Evolutionary conservation across 371 early-diverging fungal species (phyloP).

Genomic region (Mucor saturninus): DNA sequence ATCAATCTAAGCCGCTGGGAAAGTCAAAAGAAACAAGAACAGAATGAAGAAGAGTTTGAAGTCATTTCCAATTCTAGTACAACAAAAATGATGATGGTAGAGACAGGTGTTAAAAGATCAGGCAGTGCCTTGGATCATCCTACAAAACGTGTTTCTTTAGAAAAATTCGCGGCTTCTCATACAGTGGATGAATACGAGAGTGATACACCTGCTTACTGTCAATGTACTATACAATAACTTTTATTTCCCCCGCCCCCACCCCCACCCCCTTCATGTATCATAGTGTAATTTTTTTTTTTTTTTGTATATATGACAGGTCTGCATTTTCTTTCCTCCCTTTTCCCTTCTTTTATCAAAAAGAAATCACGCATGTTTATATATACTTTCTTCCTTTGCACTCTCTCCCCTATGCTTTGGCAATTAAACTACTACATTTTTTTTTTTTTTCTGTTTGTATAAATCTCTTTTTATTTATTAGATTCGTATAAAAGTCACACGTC

Average conservation of each 20-base stretch:
- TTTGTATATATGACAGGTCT: too few relatives aligned
- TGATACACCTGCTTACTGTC: constrained; percentile 3
- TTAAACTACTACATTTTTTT: too few relatives aligned
- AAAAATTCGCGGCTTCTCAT: not conserved
- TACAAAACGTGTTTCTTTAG: constrained; percentile 3
- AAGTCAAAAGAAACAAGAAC: constrained; percentile 10
- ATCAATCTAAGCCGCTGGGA: constrained; percentile 48
- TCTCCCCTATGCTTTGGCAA: too few relatives aligned
- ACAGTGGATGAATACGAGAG: not conserved
- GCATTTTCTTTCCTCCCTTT: too few relatives aligned
- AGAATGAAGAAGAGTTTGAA: constrained; percentile 10
- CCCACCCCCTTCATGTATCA: too few relatives aligned
- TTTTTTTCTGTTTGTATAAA: too few relatives aligned
- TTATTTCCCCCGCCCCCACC: not conserved
- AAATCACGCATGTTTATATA: too few relatives aligned
- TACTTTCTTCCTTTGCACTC: too few relatives aligned
- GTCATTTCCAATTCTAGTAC: constrained; percentile 7
- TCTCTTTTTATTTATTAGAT: too few relatives aligned
- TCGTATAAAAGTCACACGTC: too few relatives aligned
- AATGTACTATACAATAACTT: constrained; percentile 15
- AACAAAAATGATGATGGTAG: constrained; percentile 13
- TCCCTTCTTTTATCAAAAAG: not conserved
- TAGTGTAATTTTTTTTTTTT: not conserved
- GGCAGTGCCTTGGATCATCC: not conserved
- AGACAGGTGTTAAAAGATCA: constrained; percentile 8